Percentiles rank a stretch among this genome's conserved stretches.
phyloP scores from a whole-genome alignment of 257 asterid genomes.

The Gentiana straminea region DNA sequence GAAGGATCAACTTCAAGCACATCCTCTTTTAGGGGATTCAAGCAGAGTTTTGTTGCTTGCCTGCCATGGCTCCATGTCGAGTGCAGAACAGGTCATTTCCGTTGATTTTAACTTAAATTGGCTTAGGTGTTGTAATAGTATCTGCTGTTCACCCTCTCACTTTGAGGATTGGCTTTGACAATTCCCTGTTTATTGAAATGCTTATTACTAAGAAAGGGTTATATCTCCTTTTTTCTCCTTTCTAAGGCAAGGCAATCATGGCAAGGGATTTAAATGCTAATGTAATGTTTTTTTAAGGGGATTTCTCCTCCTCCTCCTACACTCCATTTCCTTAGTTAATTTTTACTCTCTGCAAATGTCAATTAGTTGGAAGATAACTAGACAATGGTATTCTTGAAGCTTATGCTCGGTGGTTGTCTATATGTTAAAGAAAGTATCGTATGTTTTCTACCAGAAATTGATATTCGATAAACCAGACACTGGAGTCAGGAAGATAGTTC shows the following conservation, averaged over 20 bases:
- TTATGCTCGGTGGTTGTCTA: slow-evolving; percentile 1
- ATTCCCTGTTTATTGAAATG: too few relatives aligned
- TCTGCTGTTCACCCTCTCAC: not conserved
- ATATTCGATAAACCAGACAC: slow-evolving; percentile 76
- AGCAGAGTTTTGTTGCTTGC: slow-evolving; percentile 82
- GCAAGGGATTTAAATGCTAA: not conserved
- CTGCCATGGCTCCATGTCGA: slow-evolving; percentile 98
- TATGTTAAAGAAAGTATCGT: not conserved
- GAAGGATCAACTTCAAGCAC: slow-evolving; percentile 84
- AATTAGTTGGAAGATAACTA: not conserved
- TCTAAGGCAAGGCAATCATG: not conserved
- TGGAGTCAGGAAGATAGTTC: slow-evolving; percentile 85
- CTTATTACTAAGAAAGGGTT: too few relatives aligned
- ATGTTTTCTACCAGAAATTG: slow-evolving; percentile 43
- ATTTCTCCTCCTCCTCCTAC: not conserved
- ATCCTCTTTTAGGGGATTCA: slow-evolving; percentile 84
- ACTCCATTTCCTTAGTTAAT: too few relatives aligned
- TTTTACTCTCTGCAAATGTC: not conserved
- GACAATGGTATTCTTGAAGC: too few relatives aligned
- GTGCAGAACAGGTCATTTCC: slow-evolving; percentile 74
- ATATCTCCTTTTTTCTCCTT: not conserved
- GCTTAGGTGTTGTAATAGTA: not conserved
- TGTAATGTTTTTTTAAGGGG: not conserved
- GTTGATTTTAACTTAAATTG: slow-evolving; percentile 3
- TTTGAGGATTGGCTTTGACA: not conserved